phyloP scores from a whole-genome alignment of 116 monocot genomes.

The Zostera marina region DNA sequence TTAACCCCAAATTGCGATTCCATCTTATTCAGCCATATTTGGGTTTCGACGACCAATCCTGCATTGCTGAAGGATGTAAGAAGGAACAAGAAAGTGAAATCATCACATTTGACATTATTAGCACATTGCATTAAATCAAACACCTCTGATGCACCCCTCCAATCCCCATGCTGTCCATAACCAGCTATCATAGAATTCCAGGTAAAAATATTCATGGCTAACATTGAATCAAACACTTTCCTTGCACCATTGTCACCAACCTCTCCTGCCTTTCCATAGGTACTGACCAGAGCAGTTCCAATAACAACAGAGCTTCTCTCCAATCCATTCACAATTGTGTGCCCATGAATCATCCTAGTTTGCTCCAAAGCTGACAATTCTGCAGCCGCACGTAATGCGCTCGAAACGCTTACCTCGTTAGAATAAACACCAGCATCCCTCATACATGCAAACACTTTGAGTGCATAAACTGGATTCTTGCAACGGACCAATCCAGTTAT shows the following conservation, averaged over 20 bases:
- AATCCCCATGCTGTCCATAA: slow-evolving; percentile 51
- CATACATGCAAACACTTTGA: slow-evolving; percentile 29
- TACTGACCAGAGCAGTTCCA: slow-evolving; percentile 35
- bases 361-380: slow-evolving; percentile 35
- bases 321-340: slow-evolving; percentile 23
- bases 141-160: not conserved
- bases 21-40: slow-evolving; percentile 37
- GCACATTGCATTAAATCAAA: slow-evolving; percentile 29
- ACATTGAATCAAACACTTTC: slow-evolving; percentile 22
- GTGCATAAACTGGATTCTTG: slow-evolving; percentile 9
- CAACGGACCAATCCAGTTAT: slow-evolving; percentile 43
- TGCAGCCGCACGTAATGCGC: slow-evolving; percentile 27
- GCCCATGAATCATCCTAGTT: slow-evolving; percentile 28
- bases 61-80: slow-evolving; percentile 42
- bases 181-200: slow-evolving; percentile 42
- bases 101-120: slow-evolving; percentile 15
- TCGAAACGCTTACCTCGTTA: slow-evolving; percentile 35
- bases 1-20: slow-evolving; percentile 7
- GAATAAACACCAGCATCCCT: slow-evolving; percentile 13
- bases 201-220: not conserved
- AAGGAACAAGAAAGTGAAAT: slow-evolving; percentile 28
- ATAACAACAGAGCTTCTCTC: slow-evolving; percentile 16
- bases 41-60: slow-evolving; percentile 20
- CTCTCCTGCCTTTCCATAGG: slow-evolving; percentile 45
- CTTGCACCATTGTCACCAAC: slow-evolving; percentile 14